Conservation (phyloP, 495 filamentous ascomycete genomes). For the Letharia lupina region DNA sequence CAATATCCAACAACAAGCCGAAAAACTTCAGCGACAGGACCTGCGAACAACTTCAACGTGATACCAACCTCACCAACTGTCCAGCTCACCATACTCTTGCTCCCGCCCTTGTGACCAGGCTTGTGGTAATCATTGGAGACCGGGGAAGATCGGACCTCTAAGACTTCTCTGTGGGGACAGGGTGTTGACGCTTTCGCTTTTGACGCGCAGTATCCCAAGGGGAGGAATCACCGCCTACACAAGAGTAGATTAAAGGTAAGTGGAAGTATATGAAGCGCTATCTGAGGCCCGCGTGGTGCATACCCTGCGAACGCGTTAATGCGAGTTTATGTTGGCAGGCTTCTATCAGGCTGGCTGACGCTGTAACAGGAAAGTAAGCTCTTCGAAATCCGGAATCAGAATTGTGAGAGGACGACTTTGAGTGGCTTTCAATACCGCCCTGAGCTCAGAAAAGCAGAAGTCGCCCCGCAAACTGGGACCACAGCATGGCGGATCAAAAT, state of each 20-base stretch:
- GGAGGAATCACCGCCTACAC: background rate
- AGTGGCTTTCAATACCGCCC: background rate
- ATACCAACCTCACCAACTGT: background rate
- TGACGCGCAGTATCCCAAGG: conserved; percentile 8
- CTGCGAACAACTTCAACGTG: conserved; percentile 6
- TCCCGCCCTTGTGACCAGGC: background rate
- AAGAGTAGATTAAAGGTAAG: conserved; percentile 1
- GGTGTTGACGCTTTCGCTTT: conserved; percentile 12
- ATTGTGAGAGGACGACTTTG: background rate
- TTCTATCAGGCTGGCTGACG: conserved; percentile 3
- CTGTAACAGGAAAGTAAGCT: background rate
- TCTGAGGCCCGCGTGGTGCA: background rate
- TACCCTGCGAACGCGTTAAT: background rate
- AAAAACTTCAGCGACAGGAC: conserved; percentile 2
- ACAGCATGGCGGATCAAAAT: conserved; percentile 85
- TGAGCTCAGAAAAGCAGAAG: conserved; percentile 3
- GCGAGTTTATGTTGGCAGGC: background rate
- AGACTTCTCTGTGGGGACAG: background rate
- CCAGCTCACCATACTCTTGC: background rate
- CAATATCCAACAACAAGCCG: conserved; percentile 6
- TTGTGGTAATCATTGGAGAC: background rate
- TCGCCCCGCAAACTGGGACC: conserved; percentile 22
- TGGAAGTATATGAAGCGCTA: background rate
- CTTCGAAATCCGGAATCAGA: background rate
- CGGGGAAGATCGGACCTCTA: background rate